Percentiles rank a stretch among this genome's conserved stretches.
phyloP scores from a whole-genome alignment of 1,284 basidiomycete genomes.

The Puccinia polysora region DNA sequence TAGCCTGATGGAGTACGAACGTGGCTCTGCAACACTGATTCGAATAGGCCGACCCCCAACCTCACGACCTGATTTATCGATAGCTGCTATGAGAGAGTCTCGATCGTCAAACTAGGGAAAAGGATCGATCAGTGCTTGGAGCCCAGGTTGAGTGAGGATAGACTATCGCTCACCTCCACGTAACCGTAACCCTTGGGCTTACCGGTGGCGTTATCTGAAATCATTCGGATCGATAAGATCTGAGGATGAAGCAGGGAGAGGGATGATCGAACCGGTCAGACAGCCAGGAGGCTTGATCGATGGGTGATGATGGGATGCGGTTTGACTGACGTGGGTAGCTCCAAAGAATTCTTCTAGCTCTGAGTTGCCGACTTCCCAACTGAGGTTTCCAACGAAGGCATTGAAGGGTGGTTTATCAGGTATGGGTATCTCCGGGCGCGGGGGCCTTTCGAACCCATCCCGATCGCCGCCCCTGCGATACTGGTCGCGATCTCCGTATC shows the following conservation, averaged over 20 bases:
- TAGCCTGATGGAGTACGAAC: constrained; percentile 64
- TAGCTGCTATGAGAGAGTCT: constrained; percentile 38
- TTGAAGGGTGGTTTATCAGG: constrained; percentile 94
- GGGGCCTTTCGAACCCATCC: constrained; percentile 43
- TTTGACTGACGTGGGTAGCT: constrained; percentile 18
- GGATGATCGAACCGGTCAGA: neutral
- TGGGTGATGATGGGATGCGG: neutral
- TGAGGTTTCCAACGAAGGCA: constrained; percentile 89
- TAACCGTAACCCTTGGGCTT: constrained; percentile 98
- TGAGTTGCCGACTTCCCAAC: constrained; percentile 80
- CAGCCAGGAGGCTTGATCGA: too few relatives aligned
- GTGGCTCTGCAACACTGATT: constrained; percentile 90
- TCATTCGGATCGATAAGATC: constrained; percentile 83
- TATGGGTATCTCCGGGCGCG: constrained; percentile 84
- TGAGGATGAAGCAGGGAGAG: constrained; percentile 52
- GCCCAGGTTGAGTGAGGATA: constrained; percentile 75
- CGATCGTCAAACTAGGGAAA: constrained; percentile 12
- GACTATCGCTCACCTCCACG: constrained; percentile 77
- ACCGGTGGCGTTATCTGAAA: constrained; percentile 70
- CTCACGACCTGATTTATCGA: constrained; percentile 50
- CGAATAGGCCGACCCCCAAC: constrained; percentile 76
- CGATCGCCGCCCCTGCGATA: constrained; percentile 33
- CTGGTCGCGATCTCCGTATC: constrained; percentile 33
- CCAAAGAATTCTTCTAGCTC: constrained; percentile 78
- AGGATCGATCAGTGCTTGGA: constrained; percentile 59